Conservation (phyloP, 345 rosid species). For the Tarenaya hassleriana region DNA sequence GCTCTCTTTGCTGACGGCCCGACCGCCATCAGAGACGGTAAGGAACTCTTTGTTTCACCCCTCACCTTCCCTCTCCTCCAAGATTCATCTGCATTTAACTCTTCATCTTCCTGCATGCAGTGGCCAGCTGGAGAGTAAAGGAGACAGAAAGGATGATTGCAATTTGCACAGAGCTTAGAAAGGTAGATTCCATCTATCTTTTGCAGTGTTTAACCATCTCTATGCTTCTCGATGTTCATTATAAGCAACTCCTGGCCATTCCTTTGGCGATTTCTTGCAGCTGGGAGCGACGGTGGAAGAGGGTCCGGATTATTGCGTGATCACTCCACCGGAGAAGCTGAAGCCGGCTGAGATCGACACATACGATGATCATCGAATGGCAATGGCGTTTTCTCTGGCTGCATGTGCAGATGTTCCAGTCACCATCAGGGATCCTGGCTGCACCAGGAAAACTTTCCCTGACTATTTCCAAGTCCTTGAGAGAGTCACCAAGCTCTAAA, state of each 20-base stretch:
- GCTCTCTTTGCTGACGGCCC: conserved; percentile 94
- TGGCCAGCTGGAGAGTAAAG: conserved; percentile 99
- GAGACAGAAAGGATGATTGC: conserved; percentile 98
- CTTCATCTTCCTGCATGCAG: conserved; percentile 30
- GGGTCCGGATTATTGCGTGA: conserved; percentile 91
- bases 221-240: background rate
- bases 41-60: background rate
- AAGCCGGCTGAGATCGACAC: conserved; percentile 74
- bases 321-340: conserved; percentile 85
- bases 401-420: conserved; percentile 94
- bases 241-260: background rate
- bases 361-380: conserved; percentile 96
- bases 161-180: conserved; percentile 86
- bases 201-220: background rate
- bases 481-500: conserved; percentile 50
- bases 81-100: background rate
- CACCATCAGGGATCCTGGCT: conserved; percentile 86
- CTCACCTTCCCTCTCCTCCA: background rate
- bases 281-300: conserved; percentile 97
- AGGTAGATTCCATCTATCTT: conserved; percentile 33
- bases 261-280: conserved; percentile 35
- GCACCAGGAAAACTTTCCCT: conserved; percentile 92
- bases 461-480: conserved; percentile 88
- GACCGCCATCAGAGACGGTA: conserved; percentile 95
- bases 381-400: conserved; percentile 96